Base-by-base conservation (phyloP, 495 filamentous ascomycete genomes). In the Cercophora sp. region DNA sequence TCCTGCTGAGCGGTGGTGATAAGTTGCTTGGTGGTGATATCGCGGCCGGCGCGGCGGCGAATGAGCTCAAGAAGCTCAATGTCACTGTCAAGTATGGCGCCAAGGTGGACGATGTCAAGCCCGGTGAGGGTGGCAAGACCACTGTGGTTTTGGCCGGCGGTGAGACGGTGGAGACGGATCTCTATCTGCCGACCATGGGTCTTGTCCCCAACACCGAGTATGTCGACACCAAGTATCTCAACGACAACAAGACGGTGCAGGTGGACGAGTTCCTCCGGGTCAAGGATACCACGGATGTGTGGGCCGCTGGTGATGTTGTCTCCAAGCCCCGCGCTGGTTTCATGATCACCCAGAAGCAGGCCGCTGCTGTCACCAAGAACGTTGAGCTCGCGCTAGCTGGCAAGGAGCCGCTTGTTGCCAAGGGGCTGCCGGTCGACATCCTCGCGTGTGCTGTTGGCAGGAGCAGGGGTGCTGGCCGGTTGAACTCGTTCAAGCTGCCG, bases 101-200 rank as follows among this genome's bases (percentile, higher is more conserved):
- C 5, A 63, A 65, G 27, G 74, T 82, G 22, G 46, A 51, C 3
- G 44, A 34, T 15, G 48, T 61, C 4, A 48, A 18, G 25, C 35
- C 48, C 35, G 32, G 46, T 42, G 23, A 52, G 15, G 43, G 49
- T 24, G 68, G 61, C 57, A 70, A 71, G 50, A 70, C 59, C 16
- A 67, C 72, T 52, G 54, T 77, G 20, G 47, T 54, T 18, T 65
- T 77, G 15, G 40, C 64, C 35, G 56, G 40, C 56, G 71, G 72
- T 58, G 67, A 75, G 46, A 70, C 58, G 29, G 45, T 77, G 46
- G 43, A 52, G 1, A 77, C 79, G 0, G 83, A 86, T 59, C 46
- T 85, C 15, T 85, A 85, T 67, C 76, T 88, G 44, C 77, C 85
- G 3, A 82, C 82, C 2, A 80, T 74, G 46, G 85, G 85, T 18